Evolutionary conservation across 2,329 filamentous ascomycete species (phyloP).

Genomic region (Pseudogymnoascus sp.): DNA sequence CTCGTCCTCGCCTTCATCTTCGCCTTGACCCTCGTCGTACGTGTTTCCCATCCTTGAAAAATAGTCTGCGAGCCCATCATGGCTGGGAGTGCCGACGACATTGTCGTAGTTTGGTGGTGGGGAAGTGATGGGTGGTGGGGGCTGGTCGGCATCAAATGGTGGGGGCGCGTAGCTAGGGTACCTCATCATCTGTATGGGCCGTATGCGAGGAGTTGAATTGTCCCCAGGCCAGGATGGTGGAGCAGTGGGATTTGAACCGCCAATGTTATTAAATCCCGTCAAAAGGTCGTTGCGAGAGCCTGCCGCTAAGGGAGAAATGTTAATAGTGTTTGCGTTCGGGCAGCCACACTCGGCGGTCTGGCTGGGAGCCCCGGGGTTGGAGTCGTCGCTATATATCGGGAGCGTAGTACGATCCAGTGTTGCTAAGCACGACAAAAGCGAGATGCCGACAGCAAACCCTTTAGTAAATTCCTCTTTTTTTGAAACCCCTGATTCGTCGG

Average conservation of each 20-base stretch:
- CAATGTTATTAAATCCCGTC: constrained; percentile 6
- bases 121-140: constrained; percentile 58
- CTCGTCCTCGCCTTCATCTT: not conserved
- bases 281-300: not conserved
- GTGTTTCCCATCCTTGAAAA: constrained; percentile 52
- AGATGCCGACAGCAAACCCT: constrained; percentile 37
- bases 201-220: constrained; percentile 29
- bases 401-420: constrained; percentile 62
- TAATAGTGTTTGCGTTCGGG: constrained; percentile 43
- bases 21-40: constrained; percentile 9
- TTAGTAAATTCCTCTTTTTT: constrained; percentile 52
- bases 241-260: constrained; percentile 37
- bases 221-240: constrained; percentile 18
- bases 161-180: constrained; percentile 63
- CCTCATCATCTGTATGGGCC: constrained; percentile 61
- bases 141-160: constrained; percentile 58
- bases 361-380: constrained; percentile 33
- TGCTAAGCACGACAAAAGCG: constrained; percentile 63
- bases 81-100: constrained; percentile 45
- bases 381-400: constrained; percentile 54
- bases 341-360: constrained; percentile 49
- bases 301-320: constrained; percentile 11
- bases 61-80: constrained; percentile 57
- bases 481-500: constrained; percentile 44
- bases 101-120: constrained; percentile 61